phyloP scores from a whole-genome alignment of 2,329 filamentous ascomycete genomes.

The Paramyrothecium roridum region DNA sequence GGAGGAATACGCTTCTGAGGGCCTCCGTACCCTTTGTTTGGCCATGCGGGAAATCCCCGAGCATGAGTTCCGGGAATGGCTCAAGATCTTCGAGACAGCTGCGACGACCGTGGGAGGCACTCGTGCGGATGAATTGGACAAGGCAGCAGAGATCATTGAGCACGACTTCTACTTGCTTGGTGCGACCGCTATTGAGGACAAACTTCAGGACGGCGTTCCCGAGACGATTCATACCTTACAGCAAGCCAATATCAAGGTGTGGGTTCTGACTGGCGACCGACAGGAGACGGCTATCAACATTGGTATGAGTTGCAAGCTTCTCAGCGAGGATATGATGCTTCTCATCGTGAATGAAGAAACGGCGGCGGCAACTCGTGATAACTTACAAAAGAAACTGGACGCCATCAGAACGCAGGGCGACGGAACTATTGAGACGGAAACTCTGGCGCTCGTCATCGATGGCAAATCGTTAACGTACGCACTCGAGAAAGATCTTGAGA shows the following conservation, averaged over 20 bases:
- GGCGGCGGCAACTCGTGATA: slow-evolving; percentile 75
- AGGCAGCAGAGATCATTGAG: slow-evolving; percentile 94
- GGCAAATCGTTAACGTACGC: slow-evolving; percentile 93
- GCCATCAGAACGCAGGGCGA: slow-evolving; percentile 82
- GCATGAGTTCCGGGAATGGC: slow-evolving; percentile 85
- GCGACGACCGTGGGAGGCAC: slow-evolving; percentile 88
- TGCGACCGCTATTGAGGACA: slow-evolving; percentile 95
- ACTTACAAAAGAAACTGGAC: slow-evolving; percentile 88
- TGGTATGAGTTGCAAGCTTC: slow-evolving; percentile 98
- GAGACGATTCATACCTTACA: slow-evolving; percentile 98
- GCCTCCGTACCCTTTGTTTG: slow-evolving; percentile 88
- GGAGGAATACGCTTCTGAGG: slow-evolving; percentile 98
- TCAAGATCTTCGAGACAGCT: slow-evolving; percentile 79
- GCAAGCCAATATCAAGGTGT: slow-evolving; percentile 95
- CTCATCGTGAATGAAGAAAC: slow-evolving; percentile 93
- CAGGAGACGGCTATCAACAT: slow-evolving; percentile 99
- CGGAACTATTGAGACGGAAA: slow-evolving; percentile 74
- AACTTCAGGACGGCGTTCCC: slow-evolving; percentile 92
- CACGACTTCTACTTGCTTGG: slow-evolving; percentile 87
- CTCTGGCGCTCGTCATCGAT: slow-evolving; percentile 89
- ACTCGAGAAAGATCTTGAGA: slow-evolving; percentile 90
- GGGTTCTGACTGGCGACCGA: slow-evolving; percentile 95
- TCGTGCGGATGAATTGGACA: slow-evolving; percentile 91
- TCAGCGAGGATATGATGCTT: slow-evolving; percentile 98
- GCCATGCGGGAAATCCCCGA: slow-evolving; percentile 93